phyloP scores from a whole-genome alignment of 2,329 filamentous ascomycete genomes.

The Trichoderma simmonsii region DNA sequence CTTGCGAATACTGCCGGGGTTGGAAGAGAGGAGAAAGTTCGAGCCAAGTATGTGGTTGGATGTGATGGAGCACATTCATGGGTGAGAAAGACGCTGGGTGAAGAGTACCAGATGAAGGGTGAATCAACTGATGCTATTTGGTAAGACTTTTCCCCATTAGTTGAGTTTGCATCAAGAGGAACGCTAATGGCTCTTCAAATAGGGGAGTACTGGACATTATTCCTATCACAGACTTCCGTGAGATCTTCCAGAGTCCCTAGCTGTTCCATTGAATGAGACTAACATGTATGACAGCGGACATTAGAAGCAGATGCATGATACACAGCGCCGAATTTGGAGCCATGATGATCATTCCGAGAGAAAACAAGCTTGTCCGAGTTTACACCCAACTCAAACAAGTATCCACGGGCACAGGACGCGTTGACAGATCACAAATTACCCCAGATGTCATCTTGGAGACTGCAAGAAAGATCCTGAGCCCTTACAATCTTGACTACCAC shows the following conservation, averaged over 20 bases:
- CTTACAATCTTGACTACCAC: conserved; percentile 63
- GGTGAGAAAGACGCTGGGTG: conserved; percentile 55
- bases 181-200: neutral
- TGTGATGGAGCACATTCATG: conserved; percentile 68
- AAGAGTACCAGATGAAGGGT: conserved; percentile 50
- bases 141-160: conserved; percentile 21
- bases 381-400: conserved; percentile 60
- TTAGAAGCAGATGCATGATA: conserved; percentile 56
- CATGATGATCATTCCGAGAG: conserved; percentile 63
- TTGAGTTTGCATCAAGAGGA: neutral
- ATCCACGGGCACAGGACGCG: conserved; percentile 43
- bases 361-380: conserved; percentile 59
- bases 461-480: conserved; percentile 63
- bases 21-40: conserved; percentile 28
- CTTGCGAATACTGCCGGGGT: conserved; percentile 28
- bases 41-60: conserved; percentile 60
- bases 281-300: conserved; percentile 38
- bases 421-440: conserved; percentile 62
- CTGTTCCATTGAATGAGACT: neutral
- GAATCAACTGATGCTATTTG: conserved; percentile 53
- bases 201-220: conserved; percentile 44
- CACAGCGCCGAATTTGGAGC: conserved; percentile 54
- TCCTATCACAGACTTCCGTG: conserved; percentile 50
- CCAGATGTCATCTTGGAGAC: conserved; percentile 60
- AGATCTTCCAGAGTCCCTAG: conserved; percentile 1